Evolutionary conservation across 306 rosid species (phyloP).

Genomic region (Vigna unguiculata): DNA sequence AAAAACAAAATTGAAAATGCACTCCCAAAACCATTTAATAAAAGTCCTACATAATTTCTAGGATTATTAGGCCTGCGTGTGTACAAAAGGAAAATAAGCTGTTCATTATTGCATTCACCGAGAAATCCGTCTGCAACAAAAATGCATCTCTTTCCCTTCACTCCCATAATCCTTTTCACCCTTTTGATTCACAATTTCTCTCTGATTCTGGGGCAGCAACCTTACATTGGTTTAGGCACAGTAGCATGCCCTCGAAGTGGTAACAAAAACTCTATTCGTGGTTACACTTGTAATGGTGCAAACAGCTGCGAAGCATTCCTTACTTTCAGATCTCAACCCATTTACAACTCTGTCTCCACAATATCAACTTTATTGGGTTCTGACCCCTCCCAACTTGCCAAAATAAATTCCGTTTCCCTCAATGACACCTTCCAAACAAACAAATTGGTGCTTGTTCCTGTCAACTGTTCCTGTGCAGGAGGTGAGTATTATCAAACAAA

Average conservation of each 20-base stretch:
- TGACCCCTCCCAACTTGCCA: constrained; percentile 64
- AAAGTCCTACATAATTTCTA: neutral
- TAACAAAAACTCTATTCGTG: constrained; percentile 59
- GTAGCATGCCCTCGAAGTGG: constrained; percentile 53
- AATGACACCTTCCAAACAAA: constrained; percentile 57
- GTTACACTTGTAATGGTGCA: constrained; percentile 72
- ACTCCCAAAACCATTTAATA: neutral
- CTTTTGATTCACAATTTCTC: constrained; percentile 37
- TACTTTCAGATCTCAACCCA: constrained; percentile 75
- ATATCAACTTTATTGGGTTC: constrained; percentile 66
- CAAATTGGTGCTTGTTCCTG: constrained; percentile 71
- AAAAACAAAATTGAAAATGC: neutral
- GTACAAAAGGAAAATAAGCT: neutral
- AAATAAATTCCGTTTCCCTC: constrained; percentile 58
- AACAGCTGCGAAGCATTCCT: constrained; percentile 78
- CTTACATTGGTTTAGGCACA: constrained; percentile 66
- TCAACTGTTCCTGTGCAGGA: constrained; percentile 76
- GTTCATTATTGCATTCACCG: neutral
- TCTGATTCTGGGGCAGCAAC: constrained; percentile 67
- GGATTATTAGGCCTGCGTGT: neutral
- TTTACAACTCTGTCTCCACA: constrained; percentile 66
- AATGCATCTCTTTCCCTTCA: constrained; percentile 55
- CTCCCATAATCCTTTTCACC: constrained; percentile 37
- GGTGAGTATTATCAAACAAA: constrained; percentile 72
- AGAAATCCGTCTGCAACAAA: constrained; percentile 31